Conservation (phyloP, 192 early-diverging fungal species). For the Coemansia sp. region DNA sequence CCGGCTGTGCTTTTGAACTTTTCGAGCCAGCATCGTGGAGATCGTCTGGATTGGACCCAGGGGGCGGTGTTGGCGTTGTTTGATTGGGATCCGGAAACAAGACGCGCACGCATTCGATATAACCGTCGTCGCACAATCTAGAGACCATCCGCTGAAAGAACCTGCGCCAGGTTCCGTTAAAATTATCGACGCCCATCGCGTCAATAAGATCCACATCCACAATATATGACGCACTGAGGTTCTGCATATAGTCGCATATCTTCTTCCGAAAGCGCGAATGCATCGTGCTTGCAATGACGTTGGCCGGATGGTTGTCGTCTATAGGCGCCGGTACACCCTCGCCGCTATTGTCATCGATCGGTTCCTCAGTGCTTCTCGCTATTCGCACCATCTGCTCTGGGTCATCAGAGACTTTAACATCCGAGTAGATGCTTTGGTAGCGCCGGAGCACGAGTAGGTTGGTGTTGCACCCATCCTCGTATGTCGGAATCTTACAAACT, state of each 20-base stretch:
- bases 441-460: slow-evolving; percentile 42
- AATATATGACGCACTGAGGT: slow-evolving; percentile 22
- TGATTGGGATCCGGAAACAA: slow-evolving; percentile 14
- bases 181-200: slow-evolving; percentile 26
- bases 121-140: slow-evolving; percentile 10
- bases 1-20: background rate
- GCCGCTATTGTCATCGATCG: background rate
- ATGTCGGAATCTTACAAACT: slow-evolving; percentile 24
- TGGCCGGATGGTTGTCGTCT: background rate
- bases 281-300: slow-evolving; percentile 10
- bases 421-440: slow-evolving; percentile 6
- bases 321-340: background rate
- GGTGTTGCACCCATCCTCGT: slow-evolving; percentile 27
- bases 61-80: background rate
- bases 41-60: background rate
- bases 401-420: background rate
- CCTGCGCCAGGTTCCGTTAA: slow-evolving; percentile 14
- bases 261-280: slow-evolving; percentile 14
- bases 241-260: slow-evolving; percentile 22
- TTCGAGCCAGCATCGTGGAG: background rate
- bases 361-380: background rate
- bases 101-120: slow-evolving; percentile 27
- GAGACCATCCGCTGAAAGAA: slow-evolving; percentile 38
- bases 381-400: background rate
- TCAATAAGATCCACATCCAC: slow-evolving; percentile 39